Conservation (phyloP, 2,329 filamentous ascomycete species). For the Calonectria leucothoes region DNA sequence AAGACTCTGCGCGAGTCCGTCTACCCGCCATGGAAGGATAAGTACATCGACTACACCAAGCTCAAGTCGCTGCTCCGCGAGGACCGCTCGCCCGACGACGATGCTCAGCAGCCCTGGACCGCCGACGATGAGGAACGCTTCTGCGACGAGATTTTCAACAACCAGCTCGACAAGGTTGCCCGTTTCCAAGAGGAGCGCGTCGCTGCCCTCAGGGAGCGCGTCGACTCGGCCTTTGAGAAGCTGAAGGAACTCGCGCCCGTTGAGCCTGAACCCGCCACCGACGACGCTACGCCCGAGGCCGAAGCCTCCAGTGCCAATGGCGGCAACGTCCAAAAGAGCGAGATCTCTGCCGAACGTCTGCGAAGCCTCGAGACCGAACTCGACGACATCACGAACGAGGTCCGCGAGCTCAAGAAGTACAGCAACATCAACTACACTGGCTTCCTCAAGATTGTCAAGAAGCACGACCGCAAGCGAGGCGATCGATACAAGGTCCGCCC, state of each 20-base stretch:
- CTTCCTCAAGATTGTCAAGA: constrained; percentile 98
- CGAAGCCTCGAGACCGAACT: constrained; percentile 82
- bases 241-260: constrained; percentile 80
- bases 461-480: constrained; percentile 95
- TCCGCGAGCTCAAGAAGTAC: constrained; percentile 94
- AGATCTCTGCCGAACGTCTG: constrained; percentile 65
- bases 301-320: constrained; percentile 35
- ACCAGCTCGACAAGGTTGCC: constrained; percentile 94
- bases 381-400: constrained; percentile 88
- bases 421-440: constrained; percentile 97
- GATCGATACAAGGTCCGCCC: constrained; percentile 88
- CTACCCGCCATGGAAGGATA: constrained; percentile 89
- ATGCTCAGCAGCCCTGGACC: constrained; percentile 77
- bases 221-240: constrained; percentile 71
- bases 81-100: constrained; percentile 71
- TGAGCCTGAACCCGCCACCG: constrained; percentile 44
- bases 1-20: constrained; percentile 84
- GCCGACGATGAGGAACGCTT: constrained; percentile 94
- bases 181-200: constrained; percentile 87
- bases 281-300: constrained; percentile 64
- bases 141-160: constrained; percentile 94
- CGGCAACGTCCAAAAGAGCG: constrained; percentile 53
- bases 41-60: constrained; percentile 96
- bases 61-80: constrained; percentile 91
- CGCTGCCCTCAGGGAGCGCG: constrained; percentile 63